Percentiles rank a stretch among this genome's conserved stretches.
phyloP scores from a whole-genome alignment of 257 asterid genomes.

The Solanum virginianum region DNA sequence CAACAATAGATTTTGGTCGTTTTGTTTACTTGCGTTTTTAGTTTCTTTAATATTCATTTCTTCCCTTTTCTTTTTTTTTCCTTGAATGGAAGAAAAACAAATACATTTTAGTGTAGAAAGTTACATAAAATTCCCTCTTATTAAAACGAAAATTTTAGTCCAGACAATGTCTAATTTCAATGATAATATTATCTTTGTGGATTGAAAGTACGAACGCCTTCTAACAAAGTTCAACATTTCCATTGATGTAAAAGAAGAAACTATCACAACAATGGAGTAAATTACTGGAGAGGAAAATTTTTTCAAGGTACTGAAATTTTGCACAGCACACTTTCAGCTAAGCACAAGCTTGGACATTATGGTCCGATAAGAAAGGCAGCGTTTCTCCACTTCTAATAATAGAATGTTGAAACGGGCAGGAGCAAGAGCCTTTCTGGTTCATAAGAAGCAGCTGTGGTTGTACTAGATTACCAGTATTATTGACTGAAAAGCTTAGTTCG shows the following conservation, averaged over 20 bases:
- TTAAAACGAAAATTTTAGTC: neutral
- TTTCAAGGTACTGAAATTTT: neutral
- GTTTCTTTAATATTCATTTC: no score
- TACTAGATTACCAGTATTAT: neutral
- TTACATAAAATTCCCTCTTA: neutral
- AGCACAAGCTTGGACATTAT: neutral
- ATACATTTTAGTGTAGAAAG: neutral
- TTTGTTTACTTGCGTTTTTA: no score
- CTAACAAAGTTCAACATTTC: neutral
- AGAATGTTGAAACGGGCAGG: neutral
- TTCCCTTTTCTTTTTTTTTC: no score
- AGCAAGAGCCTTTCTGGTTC: neutral
- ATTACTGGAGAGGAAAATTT: neutral
- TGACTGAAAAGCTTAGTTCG: constrained; percentile 10
- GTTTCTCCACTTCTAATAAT: neutral
- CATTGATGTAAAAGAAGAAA: neutral
- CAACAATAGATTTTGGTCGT: no score
- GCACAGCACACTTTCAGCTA: neutral
- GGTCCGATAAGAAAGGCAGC: neutral
- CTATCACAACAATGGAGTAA: neutral
- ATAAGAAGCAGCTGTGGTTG: neutral
- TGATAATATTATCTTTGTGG: neutral
- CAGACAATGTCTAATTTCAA: neutral
- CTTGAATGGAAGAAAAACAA: no score
- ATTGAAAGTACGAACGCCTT: neutral